Conservation (phyloP, 371 early-diverging fungal species). For the Lichtheimia ornata region DNA sequence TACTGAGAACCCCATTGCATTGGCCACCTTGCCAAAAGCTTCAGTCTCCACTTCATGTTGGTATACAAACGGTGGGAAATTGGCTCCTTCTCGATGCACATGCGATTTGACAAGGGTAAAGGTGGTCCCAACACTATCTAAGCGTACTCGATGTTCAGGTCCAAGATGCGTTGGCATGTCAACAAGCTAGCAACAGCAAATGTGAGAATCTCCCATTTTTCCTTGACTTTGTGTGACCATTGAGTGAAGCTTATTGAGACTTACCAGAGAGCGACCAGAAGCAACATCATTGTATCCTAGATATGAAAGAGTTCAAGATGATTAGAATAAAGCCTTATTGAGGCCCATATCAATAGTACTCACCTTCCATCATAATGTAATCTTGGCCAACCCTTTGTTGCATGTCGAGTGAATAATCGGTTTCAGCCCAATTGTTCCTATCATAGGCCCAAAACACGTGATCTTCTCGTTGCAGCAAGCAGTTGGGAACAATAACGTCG, state of each 20-base stretch:
- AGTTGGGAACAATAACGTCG: constrained; percentile 63
- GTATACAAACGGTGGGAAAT: constrained; percentile 55
- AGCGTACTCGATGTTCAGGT: constrained; percentile 35
- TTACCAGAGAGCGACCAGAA: constrained; percentile 17
- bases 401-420: constrained; percentile 46
- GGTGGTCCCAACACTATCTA: constrained; percentile 63
- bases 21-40: constrained; percentile 65
- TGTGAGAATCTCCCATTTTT: no score
- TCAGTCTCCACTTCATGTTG: constrained; percentile 68
- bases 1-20: constrained; percentile 51
- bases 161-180: constrained; percentile 43
- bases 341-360: background rate
- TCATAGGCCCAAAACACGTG: constrained; percentile 53
- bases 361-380: constrained; percentile 40
- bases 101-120: constrained; percentile 56
- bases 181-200: constrained; percentile 33
- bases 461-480: constrained; percentile 37
- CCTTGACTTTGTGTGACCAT: constrained; percentile 9
- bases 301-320: no score
- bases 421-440: constrained; percentile 29
- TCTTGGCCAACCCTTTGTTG: constrained; percentile 44
- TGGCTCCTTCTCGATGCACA: constrained; percentile 60
- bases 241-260: background rate
- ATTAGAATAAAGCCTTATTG: no score
- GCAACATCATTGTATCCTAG: constrained; percentile 7